A percentile compares a stretch with the other conserved stretches of the same genome.
phyloP scores from a whole-genome alignment of 768 basidiomycete genomes.

The Favolaschia claudopus region DNA sequence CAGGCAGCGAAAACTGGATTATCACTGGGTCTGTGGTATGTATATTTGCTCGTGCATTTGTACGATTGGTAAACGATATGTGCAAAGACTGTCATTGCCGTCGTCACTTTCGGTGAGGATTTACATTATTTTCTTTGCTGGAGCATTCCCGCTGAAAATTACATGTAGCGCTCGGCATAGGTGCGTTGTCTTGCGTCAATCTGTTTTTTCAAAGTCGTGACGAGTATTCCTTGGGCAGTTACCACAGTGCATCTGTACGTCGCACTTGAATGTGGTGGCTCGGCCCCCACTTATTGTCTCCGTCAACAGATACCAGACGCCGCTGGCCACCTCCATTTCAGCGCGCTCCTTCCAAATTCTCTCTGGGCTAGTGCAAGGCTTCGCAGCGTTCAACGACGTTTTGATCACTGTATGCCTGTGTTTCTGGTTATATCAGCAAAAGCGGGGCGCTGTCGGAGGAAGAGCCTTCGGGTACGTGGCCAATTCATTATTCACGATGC shows the following conservation, averaged over 20 bases:
- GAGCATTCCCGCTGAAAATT: not conserved
- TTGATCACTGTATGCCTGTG: slow-evolving; percentile 21
- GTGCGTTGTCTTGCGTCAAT: slow-evolving; percentile 1
- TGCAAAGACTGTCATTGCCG: slow-evolving; percentile 3
- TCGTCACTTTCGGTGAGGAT: slow-evolving; percentile 18
- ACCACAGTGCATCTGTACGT: slow-evolving; percentile 21
- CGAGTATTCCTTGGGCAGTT: not conserved
- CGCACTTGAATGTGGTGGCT: not conserved
- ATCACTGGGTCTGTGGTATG: slow-evolving; percentile 6
- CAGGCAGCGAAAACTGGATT: slow-evolving; percentile 9
- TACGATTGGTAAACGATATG: not conserved
- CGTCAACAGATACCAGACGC: slow-evolving; percentile 6
- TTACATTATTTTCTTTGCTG: not conserved
- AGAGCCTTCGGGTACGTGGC: slow-evolving; percentile 8
- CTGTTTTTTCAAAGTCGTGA: not conserved
- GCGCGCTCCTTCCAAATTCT: slow-evolving; percentile 20
- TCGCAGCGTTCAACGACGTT: slow-evolving; percentile 20
- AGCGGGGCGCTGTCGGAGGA: slow-evolving; percentile 5
- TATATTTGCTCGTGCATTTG: not conserved
- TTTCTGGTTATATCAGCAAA: slow-evolving; percentile 13
- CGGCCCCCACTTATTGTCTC: not conserved
- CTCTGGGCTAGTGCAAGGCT: slow-evolving; percentile 17
- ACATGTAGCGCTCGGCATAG: slow-evolving; percentile 16
- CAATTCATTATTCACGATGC: not conserved
- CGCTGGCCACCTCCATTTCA: slow-evolving; percentile 11